Conservation (phyloP, 129 eudicot genomes). For the Escallonia herrerae region DNA sequence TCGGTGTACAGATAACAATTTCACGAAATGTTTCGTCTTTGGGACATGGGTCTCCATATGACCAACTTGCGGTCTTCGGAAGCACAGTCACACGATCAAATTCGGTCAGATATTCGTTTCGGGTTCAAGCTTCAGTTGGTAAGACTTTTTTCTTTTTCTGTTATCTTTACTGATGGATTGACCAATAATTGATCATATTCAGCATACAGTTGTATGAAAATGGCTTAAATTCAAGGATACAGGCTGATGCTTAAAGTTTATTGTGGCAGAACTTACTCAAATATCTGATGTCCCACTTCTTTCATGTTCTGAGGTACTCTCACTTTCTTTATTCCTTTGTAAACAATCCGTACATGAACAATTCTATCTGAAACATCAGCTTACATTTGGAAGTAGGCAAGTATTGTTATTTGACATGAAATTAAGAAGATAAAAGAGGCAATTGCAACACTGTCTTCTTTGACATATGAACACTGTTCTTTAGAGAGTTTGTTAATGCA, state of each 20-base stretch:
- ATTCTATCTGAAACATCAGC: too few relatives aligned
- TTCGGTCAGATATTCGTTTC: slow-evolving; percentile 21
- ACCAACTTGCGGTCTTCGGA: slow-evolving; percentile 10
- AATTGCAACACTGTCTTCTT: background rate
- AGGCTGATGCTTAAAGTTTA: background rate
- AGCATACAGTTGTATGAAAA: background rate
- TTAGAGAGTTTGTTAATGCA: background rate
- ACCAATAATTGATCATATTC: background rate
- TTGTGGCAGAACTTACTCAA: slow-evolving; percentile 30
- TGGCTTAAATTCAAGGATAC: background rate
- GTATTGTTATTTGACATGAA: background rate
- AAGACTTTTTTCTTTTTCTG: slow-evolving; percentile 9
- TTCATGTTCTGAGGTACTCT: slow-evolving; percentile 64
- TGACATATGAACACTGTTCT: background rate
- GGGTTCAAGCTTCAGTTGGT: slow-evolving; percentile 32
- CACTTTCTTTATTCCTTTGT: background rate
- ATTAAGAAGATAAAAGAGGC: background rate
- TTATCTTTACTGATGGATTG: background rate
- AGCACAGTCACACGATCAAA: slow-evolving; percentile 14
- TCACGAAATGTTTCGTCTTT: slow-evolving; percentile 20
- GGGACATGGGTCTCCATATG: slow-evolving; percentile 15
- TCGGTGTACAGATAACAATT: slow-evolving; percentile 15
- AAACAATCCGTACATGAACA: too few relatives aligned
- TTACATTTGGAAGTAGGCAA: background rate
- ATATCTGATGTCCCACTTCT: slow-evolving; percentile 54